Base-by-base conservation (phyloP, 129 eudicot species). In the carrot (Daucus carota) region DNA sequence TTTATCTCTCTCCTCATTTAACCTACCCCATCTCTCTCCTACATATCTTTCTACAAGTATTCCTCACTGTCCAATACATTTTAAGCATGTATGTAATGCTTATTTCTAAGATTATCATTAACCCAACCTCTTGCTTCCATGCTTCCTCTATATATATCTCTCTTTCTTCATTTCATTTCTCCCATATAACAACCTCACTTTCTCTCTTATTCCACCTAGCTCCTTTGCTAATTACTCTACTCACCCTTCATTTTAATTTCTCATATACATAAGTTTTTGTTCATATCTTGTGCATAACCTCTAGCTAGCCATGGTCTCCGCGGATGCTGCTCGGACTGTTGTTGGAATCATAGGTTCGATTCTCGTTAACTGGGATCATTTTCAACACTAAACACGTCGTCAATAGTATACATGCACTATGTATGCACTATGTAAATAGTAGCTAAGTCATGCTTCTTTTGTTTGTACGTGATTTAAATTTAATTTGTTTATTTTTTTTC, bases 291-390 rank as follows among this genome's bases (percentile, higher is more conserved):
- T n/a, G n/a, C n/a, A n/a, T n/a, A n/a, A n/a, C n/a, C n/a, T n/a
- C 24, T 34, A 16, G 2, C 42, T 22, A 70, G 50, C 62, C 74
- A 77, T 77, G 80, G 66, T 77, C 67, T 77, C 80, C 4, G 57
- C 45, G 15, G 74, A 77, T 24, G 66, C 46, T 65, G 67, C 67
- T 47, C 62, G 80, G 31, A 77, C 74, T 24, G 80, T 54, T 29
- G 80, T 77, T 31, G 80, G 80, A 29, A 67, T 77, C 57, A n/a
- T 77, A 77, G 80, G 80, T 65, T 18, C 6, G 74, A 8, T 65
- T 42, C n/a, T 24, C 36, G 24, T 42, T 41, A 17, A 3, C 15
- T 7, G 7, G 0, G 8, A 40, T n/a, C n/a, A 40, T 40, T 40
- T 40, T 40, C 7, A 40, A 40, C 8, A 6, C 43, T 40, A 40